Evolutionary conservation across 805 yeast species (phyloP), one percentile per base, ranked within the genome.

Genomic region (Ogataea parapolymorpha): DNA sequence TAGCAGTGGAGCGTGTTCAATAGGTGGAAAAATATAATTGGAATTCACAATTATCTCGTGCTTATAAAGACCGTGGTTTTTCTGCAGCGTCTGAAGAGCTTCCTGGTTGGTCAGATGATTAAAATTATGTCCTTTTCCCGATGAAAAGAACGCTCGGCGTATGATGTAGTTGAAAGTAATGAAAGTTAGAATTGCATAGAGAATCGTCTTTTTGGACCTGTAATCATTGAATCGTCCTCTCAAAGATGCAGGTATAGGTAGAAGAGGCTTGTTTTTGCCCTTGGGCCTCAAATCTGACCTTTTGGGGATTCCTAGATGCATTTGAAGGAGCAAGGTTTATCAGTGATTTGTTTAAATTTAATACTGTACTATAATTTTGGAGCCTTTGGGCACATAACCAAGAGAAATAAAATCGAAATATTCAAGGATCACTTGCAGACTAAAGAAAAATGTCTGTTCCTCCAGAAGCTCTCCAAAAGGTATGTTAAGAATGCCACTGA

Each of bases 1-100:
- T 45, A 85, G 66, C 16, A 72, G 58, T 0, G 80, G 76, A 4
- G 85, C 81, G 53, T 84, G 81, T 49, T 84, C 89, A 26, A 83
- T 71, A n/a, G 79, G 74, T n/a, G 93, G 93, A 55, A 74, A 84
- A 11, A 85, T 80, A 54, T 77, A 71, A 27, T 71, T 67, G 14
- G 79, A 70, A 10, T 67, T 61, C 12, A 82, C 74, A 15, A 66
- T 68, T 20, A 79, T 67, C 42, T 74, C 77, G 32, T 67, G 56
- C 12, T 56, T 51, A 50, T 68, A 72, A 27, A 67, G 58, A 0
- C 80, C 79, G 52, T 72, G 80, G 27, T 48, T 46, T 23, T 50
- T 48, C 25, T 51, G 61, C 20, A 48, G 36, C 10, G 33, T 40
- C 26, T 43, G 46, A 15, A 56, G 31, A 1, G 57, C 55, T 16